Conservation (phyloP, 2,329 filamentous ascomycete genomes). For the Aureobasidium sp. region DNA sequence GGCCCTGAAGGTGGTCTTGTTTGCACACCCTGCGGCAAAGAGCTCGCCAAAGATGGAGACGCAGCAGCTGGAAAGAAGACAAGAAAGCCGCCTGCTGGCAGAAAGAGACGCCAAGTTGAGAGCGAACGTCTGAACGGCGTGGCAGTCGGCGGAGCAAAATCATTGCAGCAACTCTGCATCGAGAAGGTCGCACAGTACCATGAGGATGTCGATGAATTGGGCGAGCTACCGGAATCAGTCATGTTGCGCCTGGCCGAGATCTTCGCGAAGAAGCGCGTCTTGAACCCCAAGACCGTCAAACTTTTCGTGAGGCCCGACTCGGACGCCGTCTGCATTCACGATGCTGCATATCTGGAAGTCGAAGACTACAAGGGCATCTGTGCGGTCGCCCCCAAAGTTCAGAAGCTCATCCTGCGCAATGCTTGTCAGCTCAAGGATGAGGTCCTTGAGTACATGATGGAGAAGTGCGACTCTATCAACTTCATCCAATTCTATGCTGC, state of each 20-base stretch:
- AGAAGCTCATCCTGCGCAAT: slow-evolving; percentile 67
- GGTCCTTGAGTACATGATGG: slow-evolving; percentile 72
- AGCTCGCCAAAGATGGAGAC: slow-evolving; percentile 53
- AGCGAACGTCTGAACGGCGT: slow-evolving; percentile 78
- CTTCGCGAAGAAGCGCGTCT: slow-evolving; percentile 55
- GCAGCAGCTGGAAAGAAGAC: slow-evolving; percentile 53
- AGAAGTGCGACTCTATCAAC: slow-evolving; percentile 61
- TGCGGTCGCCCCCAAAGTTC: slow-evolving; percentile 62
- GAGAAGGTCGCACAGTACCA: slow-evolving; percentile 58
- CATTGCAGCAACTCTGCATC: slow-evolving; percentile 58
- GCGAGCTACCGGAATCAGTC: slow-evolving; percentile 52
- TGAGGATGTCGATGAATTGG: slow-evolving; percentile 57
- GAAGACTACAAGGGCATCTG: slow-evolving; percentile 79
- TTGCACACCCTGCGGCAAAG: slow-evolving; percentile 73
- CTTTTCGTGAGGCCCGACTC: slow-evolving; percentile 48
- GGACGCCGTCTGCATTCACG: slow-evolving; percentile 52
- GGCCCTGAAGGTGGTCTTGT: slow-evolving; percentile 81
- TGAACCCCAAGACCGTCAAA: slow-evolving; percentile 46
- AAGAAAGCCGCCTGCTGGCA: slow-evolving; percentile 50
- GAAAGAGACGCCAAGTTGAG: slow-evolving; percentile 67
- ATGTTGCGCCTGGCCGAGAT: slow-evolving; percentile 56
- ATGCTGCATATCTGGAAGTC: slow-evolving; percentile 59
- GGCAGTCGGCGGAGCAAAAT: slow-evolving; percentile 59
- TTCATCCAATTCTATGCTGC: slow-evolving; percentile 73
- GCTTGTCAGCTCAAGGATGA: slow-evolving; percentile 87